Base-by-base conservation (phyloP, 2,329 filamentous ascomycete species). In the Madurella mycetomatis region DNA sequence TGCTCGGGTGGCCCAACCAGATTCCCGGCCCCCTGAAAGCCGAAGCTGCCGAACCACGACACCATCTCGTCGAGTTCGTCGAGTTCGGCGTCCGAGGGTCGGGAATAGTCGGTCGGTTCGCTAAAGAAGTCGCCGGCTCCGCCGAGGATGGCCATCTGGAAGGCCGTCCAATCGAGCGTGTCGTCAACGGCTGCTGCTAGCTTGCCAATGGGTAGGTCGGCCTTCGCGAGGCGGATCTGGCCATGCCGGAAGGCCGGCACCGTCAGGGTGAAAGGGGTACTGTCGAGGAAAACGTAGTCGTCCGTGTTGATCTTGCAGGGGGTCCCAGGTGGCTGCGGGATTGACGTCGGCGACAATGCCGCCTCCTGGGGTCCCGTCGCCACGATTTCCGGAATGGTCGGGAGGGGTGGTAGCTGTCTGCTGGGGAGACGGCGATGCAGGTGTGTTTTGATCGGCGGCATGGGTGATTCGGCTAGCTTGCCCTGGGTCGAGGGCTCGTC, bases 61-160 rank as follows among this genome's bases (percentile, higher is more conserved):
- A 65, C 65, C 18, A 83, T 64, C 8, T 81, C 77, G 39, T 76
- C 74, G 4, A 69, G 64, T 53, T 81, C 77, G 51, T 79, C 77
- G 5, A 72, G 72, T 41, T 77, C 71, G 9, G 54, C 57, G 9
- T 65, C 64, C 2, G 60, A 62, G 8, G 58, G 67, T 5, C 67
- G 69, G 12, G 72, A 67, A 44, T 69, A 72, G 60, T 75, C 73
- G 46, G 72, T 69, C 16, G 70, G 68, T 48, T 78, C 78, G 16
- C 69, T 69, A 49, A 74, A 71, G 43, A 79, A 71, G 59, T 81
- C 79, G 31, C 77, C 79, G 2, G 78, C 77, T 5, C 79, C 80
- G 41, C 82, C 81, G 0, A 80, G 69, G 47, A 85, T 83, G 15
- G 83, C 82, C 76, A 84, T 83, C 67, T 86, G 82, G 64, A 84